Conservation (phyloP, 139 green algal genomes). For the Volvox africanus region DNA sequence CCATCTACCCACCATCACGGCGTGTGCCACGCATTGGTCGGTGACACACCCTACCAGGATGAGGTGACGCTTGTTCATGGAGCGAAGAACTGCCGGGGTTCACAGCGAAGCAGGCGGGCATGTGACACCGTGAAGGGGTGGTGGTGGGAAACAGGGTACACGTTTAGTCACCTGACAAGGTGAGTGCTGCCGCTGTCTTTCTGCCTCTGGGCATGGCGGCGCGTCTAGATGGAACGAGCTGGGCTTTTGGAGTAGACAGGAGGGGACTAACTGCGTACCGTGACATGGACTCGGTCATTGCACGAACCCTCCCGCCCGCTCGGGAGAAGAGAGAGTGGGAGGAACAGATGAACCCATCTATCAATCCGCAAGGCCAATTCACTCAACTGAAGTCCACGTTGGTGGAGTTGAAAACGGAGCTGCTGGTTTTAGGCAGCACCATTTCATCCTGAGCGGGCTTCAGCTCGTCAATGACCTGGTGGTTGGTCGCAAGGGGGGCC, state of each 20-base stretch:
- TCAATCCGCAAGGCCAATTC: too few species aligned
- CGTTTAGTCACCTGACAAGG: too few species aligned
- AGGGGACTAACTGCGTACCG: too few species aligned
- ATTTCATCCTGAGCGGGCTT: slow-evolving; percentile 72
- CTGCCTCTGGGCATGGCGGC: too few species aligned
- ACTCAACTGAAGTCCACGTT: slow-evolving; percentile 62
- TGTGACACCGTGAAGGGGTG: background rate
- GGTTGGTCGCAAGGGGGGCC: background rate
- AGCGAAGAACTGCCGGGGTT: slow-evolving; percentile 42
- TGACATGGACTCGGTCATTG: too few species aligned
- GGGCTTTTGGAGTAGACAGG: too few species aligned
- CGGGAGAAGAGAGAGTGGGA: too few species aligned
- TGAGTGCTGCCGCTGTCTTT: too few species aligned
- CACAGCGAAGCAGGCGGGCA: background rate
- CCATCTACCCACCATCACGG: slow-evolving; percentile 51
- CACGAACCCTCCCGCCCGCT: too few species aligned
- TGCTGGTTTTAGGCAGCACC: slow-evolving; percentile 78
- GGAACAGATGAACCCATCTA: background rate
- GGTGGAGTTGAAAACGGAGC: slow-evolving; percentile 77
- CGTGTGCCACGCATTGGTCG: slow-evolving; percentile 83
- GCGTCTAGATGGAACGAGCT: too few species aligned
- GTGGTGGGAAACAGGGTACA: background rate
- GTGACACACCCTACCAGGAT: slow-evolving; percentile 77
- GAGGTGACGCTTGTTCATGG: slow-evolving; percentile 67
- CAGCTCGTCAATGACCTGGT: slow-evolving; percentile 68